Evolutionary conservation across 2,329 filamentous ascomycete species (phyloP), one percentile per base, ranked within the genome.

Genomic region (Colletotrichum gigasporum): DNA sequence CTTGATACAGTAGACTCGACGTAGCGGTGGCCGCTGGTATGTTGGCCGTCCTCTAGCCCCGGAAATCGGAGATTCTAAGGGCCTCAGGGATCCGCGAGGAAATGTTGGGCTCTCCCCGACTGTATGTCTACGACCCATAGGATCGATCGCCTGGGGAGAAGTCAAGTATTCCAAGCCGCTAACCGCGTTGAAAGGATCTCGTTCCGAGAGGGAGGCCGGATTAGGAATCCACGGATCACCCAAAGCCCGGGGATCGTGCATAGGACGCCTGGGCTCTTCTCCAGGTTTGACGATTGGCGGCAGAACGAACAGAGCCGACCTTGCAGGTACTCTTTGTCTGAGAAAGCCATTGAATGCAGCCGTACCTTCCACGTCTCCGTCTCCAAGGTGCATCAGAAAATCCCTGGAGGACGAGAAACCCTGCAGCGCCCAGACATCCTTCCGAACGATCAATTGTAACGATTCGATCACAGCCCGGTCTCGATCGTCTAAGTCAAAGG

Each of bases 1-100:
- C 70, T 91, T 87, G 16, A 83, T 81, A 76, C 94, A 97, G 73
- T 88, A 90, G 51, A 94, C 90, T 69, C 93, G 91, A 22, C 88
- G 86, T 53, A 93, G 85, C 22, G 88, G 86, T 20, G 83, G 81
- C 24, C 84, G 78, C 63, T 85, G 84, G 60, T 85, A 85, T 0
- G 82, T 76, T 1, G 81, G 75, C 42, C 79, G 75, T 24, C 78
- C 72, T 66, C 79, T 79, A 4, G 75, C 71, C 6, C 72, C 71
- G 4, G 79, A 71, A 8, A 80, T 75, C 2, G 83, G 81, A 7
- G 83, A 82, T 20, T 77, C 80, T 24, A 80, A 73, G 0, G 75
- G 73, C 62, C 78, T 74, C n/a, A 78, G 73, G 22, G 76, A 72
- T 22, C 75, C 75, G 16, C 77, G 77, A 1, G 73, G 68, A 54